Conservation (phyloP, 352 stramenopile species). For the Thalassiosira allenii region DNA sequence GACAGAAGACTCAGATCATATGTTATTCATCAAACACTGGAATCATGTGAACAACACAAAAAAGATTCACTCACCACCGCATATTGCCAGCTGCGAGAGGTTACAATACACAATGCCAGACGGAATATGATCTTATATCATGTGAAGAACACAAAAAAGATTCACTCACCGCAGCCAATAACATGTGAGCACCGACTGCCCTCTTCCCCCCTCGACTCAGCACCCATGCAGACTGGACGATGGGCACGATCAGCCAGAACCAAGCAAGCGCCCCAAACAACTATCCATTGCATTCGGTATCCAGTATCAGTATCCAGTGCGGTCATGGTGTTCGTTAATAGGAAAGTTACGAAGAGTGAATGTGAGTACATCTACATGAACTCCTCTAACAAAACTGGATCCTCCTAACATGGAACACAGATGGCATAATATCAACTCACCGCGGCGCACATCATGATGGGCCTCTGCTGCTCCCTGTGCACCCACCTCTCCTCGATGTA, state of each 20-base stretch:
- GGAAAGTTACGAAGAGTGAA: no score
- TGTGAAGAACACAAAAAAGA: background rate
- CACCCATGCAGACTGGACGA: constrained; percentile 75
- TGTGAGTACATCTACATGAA: no score
- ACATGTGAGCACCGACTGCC: constrained; percentile 60
- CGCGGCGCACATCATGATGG: constrained; percentile 47
- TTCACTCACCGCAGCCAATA: constrained; percentile 54
- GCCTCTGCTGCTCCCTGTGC: constrained; percentile 35
- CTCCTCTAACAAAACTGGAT: no score
- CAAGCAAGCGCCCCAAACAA: constrained; percentile 70
- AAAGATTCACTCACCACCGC: constrained; percentile 35
- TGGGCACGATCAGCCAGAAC: constrained; percentile 73
- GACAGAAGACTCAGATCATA: background rate
- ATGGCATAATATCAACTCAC: constrained; percentile 9
- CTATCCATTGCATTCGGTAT: background rate
- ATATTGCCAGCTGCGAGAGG: no score
- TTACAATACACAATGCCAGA: background rate
- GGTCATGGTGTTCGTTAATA: no score
- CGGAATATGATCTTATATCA: background rate
- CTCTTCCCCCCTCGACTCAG: constrained; percentile 59
- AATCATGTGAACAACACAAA: background rate
- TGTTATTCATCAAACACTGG: no score
- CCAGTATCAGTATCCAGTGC: no score
- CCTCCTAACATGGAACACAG: no score
- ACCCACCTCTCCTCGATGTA: constrained; percentile 69